Base-by-base conservation (phyloP, 2,329 filamentous ascomycete species). In the Penicillium brevicompactum region DNA sequence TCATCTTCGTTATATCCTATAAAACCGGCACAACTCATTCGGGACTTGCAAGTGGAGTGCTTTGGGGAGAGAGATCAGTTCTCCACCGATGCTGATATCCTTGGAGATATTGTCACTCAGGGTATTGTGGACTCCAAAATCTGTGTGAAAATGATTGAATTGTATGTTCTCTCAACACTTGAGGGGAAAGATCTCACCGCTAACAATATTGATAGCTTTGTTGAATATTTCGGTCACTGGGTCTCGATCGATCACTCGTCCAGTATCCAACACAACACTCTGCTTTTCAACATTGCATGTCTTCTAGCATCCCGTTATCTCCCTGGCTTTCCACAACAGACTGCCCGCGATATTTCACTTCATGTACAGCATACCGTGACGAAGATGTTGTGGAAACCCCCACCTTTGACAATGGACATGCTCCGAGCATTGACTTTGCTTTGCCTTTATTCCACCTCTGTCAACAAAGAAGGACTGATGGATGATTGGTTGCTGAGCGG, bases 401-500 rank as follows among this genome's bases (percentile, higher is more conserved):
- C 68, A 3, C 68, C 68, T 1, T 52, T 72, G 55, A 64, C 62
- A n/a, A 65, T 63, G 27, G 68, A 70, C 44, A 56, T 65, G n/a
- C 64, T 72, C 3, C 70, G 71, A 52, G 69, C 69, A 4, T 53
- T 71, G 34, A 62, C 65, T 24, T 59, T 72, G 13, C 66, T 72
- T 24, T 70, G 68, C 46, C 56, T 72, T 43, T 73, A 69, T 58
- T 66, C 69, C 22, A 63, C 67, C 34, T 65, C 67, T 3, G 63
- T 69, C 6, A 68, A 72, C 38, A 71, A 70, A 50, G 70, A 70
- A 50, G 60, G 66, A 7, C 66, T 66, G 16, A 70, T 73, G 60
- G 70, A 73, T 44, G 68, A 68, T 61, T 73, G 70, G 70, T 61
- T 73, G 44, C 52, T 73, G 58, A 73, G 70, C 62, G 70, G 70